Percentiles rank a stretch among this genome's conserved stretches.
phyloP scores from a whole-genome alignment of 2,329 filamentous ascomycete genomes.

The Cladosporium sp. region DNA sequence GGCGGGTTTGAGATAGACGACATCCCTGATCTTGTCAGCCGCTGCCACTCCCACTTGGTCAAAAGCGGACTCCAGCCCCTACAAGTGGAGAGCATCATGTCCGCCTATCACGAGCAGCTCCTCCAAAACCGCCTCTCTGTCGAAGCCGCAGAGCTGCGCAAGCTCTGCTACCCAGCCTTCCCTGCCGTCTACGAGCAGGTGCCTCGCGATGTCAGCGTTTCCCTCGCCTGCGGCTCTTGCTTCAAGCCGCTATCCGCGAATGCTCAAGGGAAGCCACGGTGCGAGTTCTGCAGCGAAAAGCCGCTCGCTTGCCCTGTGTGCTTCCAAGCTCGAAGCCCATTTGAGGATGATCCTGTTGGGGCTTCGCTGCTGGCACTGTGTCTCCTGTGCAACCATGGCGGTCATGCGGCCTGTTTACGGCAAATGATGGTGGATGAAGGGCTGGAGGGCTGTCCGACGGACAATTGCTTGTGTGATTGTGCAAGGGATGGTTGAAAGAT shows the following conservation, averaged over 20 bases:
- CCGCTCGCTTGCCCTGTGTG: slow-evolving; percentile 14
- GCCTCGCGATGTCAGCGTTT: slow-evolving; percentile 48
- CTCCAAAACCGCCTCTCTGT: slow-evolving; percentile 41
- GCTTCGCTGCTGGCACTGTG: slow-evolving; percentile 49
- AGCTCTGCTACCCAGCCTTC: slow-evolving; percentile 49
- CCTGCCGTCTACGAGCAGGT: slow-evolving; percentile 53
- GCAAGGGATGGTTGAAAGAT: slow-evolving; percentile 13
- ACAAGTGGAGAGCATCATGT: slow-evolving; percentile 51
- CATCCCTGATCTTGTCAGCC: slow-evolving; percentile 21
- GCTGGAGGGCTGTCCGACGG: slow-evolving; percentile 52
- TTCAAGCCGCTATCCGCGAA: slow-evolving; percentile 48
- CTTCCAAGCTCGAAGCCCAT: neutral
- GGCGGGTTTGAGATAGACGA: slow-evolving; percentile 34
- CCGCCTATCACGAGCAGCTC: slow-evolving; percentile 53
- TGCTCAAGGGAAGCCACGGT: slow-evolving; percentile 44
- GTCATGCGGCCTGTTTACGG: slow-evolving; percentile 51
- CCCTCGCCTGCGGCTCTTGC: slow-evolving; percentile 51
- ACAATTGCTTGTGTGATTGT: slow-evolving; percentile 56
- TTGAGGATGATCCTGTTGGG: slow-evolving; percentile 17
- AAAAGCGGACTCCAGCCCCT: slow-evolving; percentile 42
- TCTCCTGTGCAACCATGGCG: slow-evolving; percentile 55
- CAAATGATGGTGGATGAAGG: slow-evolving; percentile 49
- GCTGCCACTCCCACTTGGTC: slow-evolving; percentile 32
- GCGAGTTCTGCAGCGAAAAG: slow-evolving; percentile 44
- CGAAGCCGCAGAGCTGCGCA: slow-evolving; percentile 51